Evolutionary conservation across 352 stramenopile genomes (phyloP), one percentile per base, ranked within the genome.

Genomic region (Globisporangium uncinulatum): DNA sequence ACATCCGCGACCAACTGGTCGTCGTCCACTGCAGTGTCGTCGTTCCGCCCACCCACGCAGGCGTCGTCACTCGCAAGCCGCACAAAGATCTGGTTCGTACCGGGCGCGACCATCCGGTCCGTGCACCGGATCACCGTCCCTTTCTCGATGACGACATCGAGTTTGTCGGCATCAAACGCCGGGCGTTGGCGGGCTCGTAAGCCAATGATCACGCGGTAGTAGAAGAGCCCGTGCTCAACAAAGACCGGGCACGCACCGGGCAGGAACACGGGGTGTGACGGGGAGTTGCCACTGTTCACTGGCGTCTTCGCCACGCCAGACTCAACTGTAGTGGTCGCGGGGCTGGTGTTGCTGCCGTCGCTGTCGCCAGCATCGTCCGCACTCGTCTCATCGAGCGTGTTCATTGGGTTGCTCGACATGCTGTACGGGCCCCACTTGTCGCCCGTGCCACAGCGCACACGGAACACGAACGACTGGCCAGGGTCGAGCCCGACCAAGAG

Each of bases 381-480:
- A 9, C 53, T 51, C n/a, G 67, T 71, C 56, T 85, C 24, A 29
- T 29, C 70, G 15, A 86, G 55, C 2, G 78, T 90, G 10, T 44
- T 76, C 66, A 90, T 87, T 2, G 68, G 65, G 2, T 54, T 50
- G 43, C 80, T 90, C 0, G 80, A 82, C 46, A 86, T 48, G 55
- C 80, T 90, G 53, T 86, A 90, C 5, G 76, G 73, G 1, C 80
- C 78, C 80, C 80, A 90, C 13, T 61, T 72, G n/a, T 81, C 62
- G 6, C 66, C 67, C 47, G 73, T 65, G 7, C 79, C 76, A 47
- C 76, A 90, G 41, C 80, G 80, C 20, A 90, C 73, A 1, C 80
- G 78, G 47, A 90, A 87, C 5, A 87, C 73, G 29, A 86, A 61
- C 31, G 70, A 67, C 48, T 88, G 65, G 9, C 63, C 65, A 0